Evolutionary conservation across 495 filamentous ascomycete genomes (phyloP).

Genomic region (Patellaria atrata): DNA sequence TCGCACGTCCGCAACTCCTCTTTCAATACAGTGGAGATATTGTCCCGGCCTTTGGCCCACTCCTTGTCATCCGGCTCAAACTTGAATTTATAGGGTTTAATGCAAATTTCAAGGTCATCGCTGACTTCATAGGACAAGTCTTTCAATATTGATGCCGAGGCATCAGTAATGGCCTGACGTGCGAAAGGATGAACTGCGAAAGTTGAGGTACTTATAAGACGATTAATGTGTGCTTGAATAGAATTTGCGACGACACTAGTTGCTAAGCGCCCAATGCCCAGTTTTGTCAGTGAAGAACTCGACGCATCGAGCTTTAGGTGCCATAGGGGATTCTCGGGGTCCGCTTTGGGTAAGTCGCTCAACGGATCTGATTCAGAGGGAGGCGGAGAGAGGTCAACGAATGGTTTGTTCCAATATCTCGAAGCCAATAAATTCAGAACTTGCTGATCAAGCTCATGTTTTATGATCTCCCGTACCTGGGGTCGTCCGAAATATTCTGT

Average conservation of each 20-base stretch:
- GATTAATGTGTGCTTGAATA: conserved; percentile 74
- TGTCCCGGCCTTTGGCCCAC: conserved; percentile 72
- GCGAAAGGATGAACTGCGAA: conserved; percentile 87
- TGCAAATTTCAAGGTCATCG: conserved; percentile 98
- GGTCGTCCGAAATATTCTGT: conserved; percentile 77
- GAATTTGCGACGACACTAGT: conserved; percentile 79
- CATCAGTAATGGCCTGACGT: conserved; percentile 77
- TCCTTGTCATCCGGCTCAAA: conserved; percentile 86
- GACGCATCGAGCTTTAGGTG: conserved; percentile 89
- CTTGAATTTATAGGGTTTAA: conserved; percentile 97
- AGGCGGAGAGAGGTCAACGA: conserved; percentile 53
- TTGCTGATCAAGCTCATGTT: conserved; percentile 83
- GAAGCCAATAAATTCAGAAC: conserved; percentile 92
- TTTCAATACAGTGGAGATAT: conserved; percentile 61
- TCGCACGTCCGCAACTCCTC: conserved; percentile 75
- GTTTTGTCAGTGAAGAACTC: conserved; percentile 74
- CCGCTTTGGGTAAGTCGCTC: conserved; percentile 62
- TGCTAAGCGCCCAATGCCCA: conserved; percentile 83
- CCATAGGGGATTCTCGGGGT: conserved; percentile 78
- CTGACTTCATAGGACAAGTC: conserved; percentile 92
- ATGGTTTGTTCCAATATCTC: conserved; percentile 95
- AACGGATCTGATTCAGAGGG: conserved; percentile 56
- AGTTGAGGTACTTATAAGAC: conserved; percentile 58
- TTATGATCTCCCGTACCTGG: conserved; percentile 78
- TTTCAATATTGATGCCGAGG: conserved; percentile 72